Evolutionary conservation across 345 rosid genomes (phyloP), one percentile per base, ranked within the genome.

Genomic region (Melaleuca alternifolia): DNA sequence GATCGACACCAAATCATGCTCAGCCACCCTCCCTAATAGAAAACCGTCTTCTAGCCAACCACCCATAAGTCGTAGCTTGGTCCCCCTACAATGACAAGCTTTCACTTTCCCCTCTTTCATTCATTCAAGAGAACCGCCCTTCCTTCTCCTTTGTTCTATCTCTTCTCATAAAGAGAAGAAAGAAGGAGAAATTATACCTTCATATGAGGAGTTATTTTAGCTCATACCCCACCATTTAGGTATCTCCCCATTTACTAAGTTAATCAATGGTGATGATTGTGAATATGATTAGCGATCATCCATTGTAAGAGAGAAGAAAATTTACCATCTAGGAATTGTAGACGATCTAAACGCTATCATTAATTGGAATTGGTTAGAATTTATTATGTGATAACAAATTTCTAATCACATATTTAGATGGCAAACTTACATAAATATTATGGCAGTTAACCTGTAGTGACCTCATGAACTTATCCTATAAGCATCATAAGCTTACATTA

Each of bases 331-430:
- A 71, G 46, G 48, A 71, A 2, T 16, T 33, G 46, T 3, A 10
- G 0, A 18, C 3, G 12, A 3, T 18, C 53, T 33, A 71, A 71
- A 33, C 44, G 16, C 13, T 0, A 0, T 33, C 1, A 1, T 18
- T 3, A 3, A 65, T 65, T 65, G 6, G 4, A 33, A 71, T 71
- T 18, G 6, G 48, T 33, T 18, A 16, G 1, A 21, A 33, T 37
- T 33, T 18, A 10, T 33, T 6, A 4, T 33, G 24, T 18, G 41
- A 71, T 41, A 41, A 41, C 41, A 41, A 41, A 41, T 41, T 2
- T 41, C 41, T 41, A 41, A 41, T 41, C 41, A 41, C 41, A 41
- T 41, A 41, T 2, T 41, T 41, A 41, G 41, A 41, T 41, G 4
- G 41, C 41, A 41, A 41, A 41, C 41, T 41, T 41, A 41, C 4